These are phyloP conservation scores for Cryphonectria radicalis DNA, from an alignment of 2,329 filamentous ascomycete species.

Conservation along the genomic window DNA sequence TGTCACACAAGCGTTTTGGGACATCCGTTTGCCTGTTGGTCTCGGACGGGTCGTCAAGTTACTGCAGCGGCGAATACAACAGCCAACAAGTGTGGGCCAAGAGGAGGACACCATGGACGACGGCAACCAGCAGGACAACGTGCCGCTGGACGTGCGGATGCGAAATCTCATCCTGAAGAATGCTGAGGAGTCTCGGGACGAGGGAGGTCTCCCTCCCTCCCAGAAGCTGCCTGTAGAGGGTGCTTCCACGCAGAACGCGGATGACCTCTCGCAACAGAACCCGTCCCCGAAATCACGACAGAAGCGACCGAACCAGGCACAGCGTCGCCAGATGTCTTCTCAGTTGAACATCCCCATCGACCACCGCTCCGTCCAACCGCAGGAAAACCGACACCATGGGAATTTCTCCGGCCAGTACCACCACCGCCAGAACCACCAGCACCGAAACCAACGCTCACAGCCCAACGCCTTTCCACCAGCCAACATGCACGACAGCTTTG, in stretches of 20 bases:
- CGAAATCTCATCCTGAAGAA: slow-evolving; percentile 33
- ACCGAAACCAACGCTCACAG: slow-evolving; percentile 39
- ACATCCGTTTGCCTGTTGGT: not conserved
- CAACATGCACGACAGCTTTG: slow-evolving; percentile 33
- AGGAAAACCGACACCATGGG: slow-evolving; percentile 38
- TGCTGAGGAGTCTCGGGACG: slow-evolving; percentile 20
- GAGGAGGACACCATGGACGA: slow-evolving; percentile 19
- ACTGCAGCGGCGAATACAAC: not conserved
- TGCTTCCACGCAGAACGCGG: slow-evolving; percentile 11
- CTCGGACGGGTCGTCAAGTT: not conserved
- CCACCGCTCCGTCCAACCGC: slow-evolving; percentile 41
- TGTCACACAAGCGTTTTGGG: not conserved
- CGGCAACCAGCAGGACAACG: slow-evolving; percentile 22
- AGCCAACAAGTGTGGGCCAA: not conserved
- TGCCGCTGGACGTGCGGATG: slow-evolving; percentile 33
- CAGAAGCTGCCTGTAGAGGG: slow-evolving; percentile 10
- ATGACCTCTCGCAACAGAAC: slow-evolving; percentile 7
- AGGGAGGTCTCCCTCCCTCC: slow-evolving; percentile 1
- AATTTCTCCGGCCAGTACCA: slow-evolving; percentile 37
- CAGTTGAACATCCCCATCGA: slow-evolving; percentile 62
- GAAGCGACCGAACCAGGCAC: slow-evolving; percentile 65
- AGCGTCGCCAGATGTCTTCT: slow-evolving; percentile 65
- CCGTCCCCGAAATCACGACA: slow-evolving; percentile 40
- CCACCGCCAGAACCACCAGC: slow-evolving; percentile 38
- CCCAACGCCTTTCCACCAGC: slow-evolving; percentile 39